Base-by-base conservation (phyloP, 2,329 filamentous ascomycete genomes). In the Rutstroemia sp. region DNA sequence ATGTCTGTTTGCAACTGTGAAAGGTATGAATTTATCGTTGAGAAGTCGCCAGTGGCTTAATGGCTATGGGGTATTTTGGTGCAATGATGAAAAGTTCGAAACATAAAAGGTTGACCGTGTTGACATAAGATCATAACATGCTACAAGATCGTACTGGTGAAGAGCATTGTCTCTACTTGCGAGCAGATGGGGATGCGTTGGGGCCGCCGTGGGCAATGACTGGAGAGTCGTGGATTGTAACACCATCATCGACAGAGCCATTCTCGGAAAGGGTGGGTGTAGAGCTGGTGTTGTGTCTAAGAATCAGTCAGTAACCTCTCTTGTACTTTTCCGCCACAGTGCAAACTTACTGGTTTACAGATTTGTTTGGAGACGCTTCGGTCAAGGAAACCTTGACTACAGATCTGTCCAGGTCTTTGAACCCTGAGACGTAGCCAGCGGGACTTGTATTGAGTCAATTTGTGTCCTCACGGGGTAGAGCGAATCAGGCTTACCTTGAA, bases 191-290 rank as follows among this genome's bases (percentile, higher is more conserved):
- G 52, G 68, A 69, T n/a, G 58, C 42, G 27, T 37, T 45, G 19
- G 58, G 44, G 14, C 59, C 56, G 30, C 62, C 64, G 46, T 64
- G 61, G 34, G 62, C 64, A 49, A 67, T 61, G 53, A 60, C 65
- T 42, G 68, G 67, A 49, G 66, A 69, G 45, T 69, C 65, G 52
- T 69, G 64, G 30, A 70, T 58, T 37, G 66, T 67, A 23, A 62
- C 62, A 52, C 63, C 63, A 44, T 70, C 67, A 49, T 69, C 67
- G n/a, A 45, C 63, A 49, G 66, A 68, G 53, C 66, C 67, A 57
- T 66, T 64, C 25, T 70, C 69, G 14, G 69, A 70, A 34, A 69
- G 59, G 21, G 65, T 64, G 39, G 68, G 68, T 50, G 66, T 70
- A 12, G 57, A 57, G 8, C 52, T 51, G 10, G 57, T 21, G 49